phyloP scores from a whole-genome alignment of 1,284 basidiomycete genomes.

The Tetrapyrgos nigripes region DNA sequence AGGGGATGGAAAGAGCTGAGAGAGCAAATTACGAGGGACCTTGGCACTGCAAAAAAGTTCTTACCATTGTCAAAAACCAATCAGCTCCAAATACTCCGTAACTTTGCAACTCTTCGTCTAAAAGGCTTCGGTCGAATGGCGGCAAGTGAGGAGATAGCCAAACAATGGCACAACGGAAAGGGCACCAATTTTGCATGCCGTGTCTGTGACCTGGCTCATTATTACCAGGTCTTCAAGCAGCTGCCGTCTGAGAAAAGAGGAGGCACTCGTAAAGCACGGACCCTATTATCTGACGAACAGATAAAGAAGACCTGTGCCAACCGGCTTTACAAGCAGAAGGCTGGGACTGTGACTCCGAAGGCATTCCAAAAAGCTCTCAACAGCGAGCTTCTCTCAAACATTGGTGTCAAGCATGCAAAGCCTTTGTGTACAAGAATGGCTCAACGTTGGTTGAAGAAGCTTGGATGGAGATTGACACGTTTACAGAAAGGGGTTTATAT shows the following conservation, averaged over 20 bases:
- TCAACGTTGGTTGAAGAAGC: too few relatives aligned
- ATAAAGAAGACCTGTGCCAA: conserved; percentile 17
- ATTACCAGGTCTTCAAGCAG: too few relatives aligned
- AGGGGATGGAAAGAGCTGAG: conserved; percentile 28
- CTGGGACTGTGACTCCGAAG: conserved; percentile 35
- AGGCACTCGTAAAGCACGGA: too few relatives aligned
- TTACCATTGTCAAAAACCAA: conserved; percentile 35
- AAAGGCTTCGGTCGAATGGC: conserved; percentile 33
- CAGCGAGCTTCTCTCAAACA: too few relatives aligned
- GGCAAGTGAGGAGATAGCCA: conserved; percentile 39
- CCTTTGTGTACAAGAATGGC: conserved; percentile 31
- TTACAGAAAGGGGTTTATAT: conserved; percentile 9
- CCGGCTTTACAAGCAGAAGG: conserved; percentile 31
- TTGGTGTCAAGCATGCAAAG: conserved; percentile 26
- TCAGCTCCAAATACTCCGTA: conserved; percentile 38
- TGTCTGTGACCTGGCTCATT: conserved; percentile 36
- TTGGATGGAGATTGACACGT: too few relatives aligned
- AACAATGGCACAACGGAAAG: conserved; percentile 38
- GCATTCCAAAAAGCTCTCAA: too few relatives aligned
- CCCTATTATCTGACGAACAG: too few relatives aligned
- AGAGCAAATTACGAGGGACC: conserved; percentile 31
- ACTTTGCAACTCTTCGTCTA: conserved; percentile 42
- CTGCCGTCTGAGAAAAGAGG: too few relatives aligned
- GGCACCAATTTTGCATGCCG: conserved; percentile 33
- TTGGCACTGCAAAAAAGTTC: conserved; percentile 25